A percentile compares a stretch with the other conserved stretches of the same genome.
phyloP scores from a whole-genome alignment of 2,329 filamentous ascomycete species.

The Zymoseptoria pseudotritici region DNA sequence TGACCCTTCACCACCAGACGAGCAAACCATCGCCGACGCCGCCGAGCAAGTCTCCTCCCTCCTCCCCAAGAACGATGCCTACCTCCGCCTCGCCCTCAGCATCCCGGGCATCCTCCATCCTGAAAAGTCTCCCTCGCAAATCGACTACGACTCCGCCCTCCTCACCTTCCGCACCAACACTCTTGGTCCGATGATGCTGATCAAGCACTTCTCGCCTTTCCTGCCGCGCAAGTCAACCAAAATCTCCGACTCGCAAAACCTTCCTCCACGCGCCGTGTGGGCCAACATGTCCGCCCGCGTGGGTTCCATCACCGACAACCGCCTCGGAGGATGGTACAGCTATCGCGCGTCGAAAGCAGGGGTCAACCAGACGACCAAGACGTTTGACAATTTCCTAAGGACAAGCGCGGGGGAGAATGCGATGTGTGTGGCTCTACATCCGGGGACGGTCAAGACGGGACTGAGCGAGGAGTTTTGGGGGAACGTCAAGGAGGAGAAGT shows the following conservation, averaged over 20 bases:
- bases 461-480: slow-evolving; percentile 67
- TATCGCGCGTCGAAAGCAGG: slow-evolving; percentile 72
- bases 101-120: slow-evolving; percentile 66
- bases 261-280: slow-evolving; percentile 53
- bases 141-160: slow-evolving; percentile 55
- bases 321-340: slow-evolving; percentile 70
- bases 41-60: slow-evolving; percentile 39
- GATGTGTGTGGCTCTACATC: slow-evolving; percentile 64
- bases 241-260: slow-evolving; percentile 25
- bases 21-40: slow-evolving; percentile 51
- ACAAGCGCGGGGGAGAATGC: slow-evolving; percentile 54
- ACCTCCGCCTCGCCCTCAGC: slow-evolving; percentile 62
- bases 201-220: slow-evolving; percentile 67
- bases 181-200: slow-evolving; percentile 64
- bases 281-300: slow-evolving; percentile 73
- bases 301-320: slow-evolving; percentile 65
- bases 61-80: slow-evolving; percentile 36
- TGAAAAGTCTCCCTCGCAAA: slow-evolving; percentile 62
- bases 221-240: slow-evolving; percentile 53
- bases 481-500: slow-evolving; percentile 51
- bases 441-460: slow-evolving; percentile 71
- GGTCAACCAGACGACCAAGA: slow-evolving; percentile 63
- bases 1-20: slow-evolving; percentile 40
- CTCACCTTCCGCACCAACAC: slow-evolving; percentile 67
- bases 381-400: slow-evolving; percentile 60